Conservation (phyloP, 257 asterid species). For the Solanum chilense region DNA sequence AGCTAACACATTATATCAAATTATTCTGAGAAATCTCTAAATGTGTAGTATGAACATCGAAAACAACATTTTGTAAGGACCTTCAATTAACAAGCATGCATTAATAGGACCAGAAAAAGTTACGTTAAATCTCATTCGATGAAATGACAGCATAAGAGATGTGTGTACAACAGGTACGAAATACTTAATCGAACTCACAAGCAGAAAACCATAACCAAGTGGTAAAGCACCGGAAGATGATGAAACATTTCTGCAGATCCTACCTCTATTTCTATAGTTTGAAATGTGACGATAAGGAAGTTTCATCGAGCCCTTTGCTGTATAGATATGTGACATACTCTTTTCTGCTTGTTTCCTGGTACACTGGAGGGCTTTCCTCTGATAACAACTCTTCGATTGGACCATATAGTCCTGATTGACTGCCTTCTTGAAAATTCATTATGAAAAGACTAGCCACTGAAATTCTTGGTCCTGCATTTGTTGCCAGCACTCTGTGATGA, state of each 20-base stretch:
- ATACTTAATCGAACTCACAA: neutral
- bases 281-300: conserved; percentile 24
- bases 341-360: conserved; percentile 28
- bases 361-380: conserved; percentile 27
- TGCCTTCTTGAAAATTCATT: conserved; percentile 1
- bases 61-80: neutral
- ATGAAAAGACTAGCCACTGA: conserved; percentile 24
- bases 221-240: neutral
- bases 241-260: neutral
- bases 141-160: neutral
- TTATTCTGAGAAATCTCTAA: neutral
- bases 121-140: neutral
- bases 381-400: conserved; percentile 23
- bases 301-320: conserved; percentile 27
- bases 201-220: neutral
- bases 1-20: neutral
- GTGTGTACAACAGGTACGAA: neutral
- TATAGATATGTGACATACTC: conserved; percentile 31
- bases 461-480: conserved; percentile 18
- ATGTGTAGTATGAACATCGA: neutral
- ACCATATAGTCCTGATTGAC: neutral
- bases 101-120: neutral
- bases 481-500: conserved; percentile 17
- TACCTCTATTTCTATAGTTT: conserved; percentile 6
- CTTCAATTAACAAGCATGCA: neutral